phyloP scores from a whole-genome alignment of 305 asterid species.

The Caryopteris hybrid region DNA sequence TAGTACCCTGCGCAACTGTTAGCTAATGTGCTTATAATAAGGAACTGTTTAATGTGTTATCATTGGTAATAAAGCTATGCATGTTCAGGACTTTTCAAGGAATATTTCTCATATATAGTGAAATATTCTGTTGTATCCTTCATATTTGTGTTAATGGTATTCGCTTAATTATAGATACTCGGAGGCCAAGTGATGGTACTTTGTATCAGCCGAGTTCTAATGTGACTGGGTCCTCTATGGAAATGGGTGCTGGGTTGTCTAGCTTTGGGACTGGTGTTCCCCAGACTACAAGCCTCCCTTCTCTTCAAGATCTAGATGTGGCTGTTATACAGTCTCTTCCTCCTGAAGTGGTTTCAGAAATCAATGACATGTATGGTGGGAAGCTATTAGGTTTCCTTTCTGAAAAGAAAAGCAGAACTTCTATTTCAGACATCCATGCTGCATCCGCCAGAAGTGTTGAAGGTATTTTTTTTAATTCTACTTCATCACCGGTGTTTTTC shows the following conservation, averaged over 20 bases:
- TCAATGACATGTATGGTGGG: slow-evolving; percentile 81
- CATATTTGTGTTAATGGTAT: slow-evolving; percentile 5
- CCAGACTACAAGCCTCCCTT: slow-evolving; percentile 58
- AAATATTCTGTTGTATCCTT: slow-evolving; percentile 9
- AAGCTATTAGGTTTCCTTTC: slow-evolving; percentile 54
- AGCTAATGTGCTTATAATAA: no score
- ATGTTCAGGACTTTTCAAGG: neutral
- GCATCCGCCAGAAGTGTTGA: slow-evolving; percentile 18
- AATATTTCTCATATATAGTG: no score
- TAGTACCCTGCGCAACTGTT: no score
- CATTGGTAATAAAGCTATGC: neutral
- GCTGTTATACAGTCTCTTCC: slow-evolving; percentile 86
- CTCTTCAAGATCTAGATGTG: slow-evolving; percentile 76
- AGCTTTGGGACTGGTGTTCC: slow-evolving; percentile 38
- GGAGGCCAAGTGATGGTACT: slow-evolving; percentile 22
- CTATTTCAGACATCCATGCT: slow-evolving; percentile 12
- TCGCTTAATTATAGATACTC: slow-evolving; percentile 33
- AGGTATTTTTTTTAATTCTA: no score
- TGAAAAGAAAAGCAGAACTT: slow-evolving; percentile 39
- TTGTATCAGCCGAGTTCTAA: slow-evolving; percentile 27
- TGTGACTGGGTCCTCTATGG: slow-evolving; percentile 30
- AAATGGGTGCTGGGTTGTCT: slow-evolving; percentile 33
- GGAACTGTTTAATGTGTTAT: neutral
- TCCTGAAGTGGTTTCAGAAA: slow-evolving; percentile 79
- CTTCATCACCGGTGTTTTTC: no score